Base-by-base conservation (phyloP, 129 eudicot species). In the Gnaphalium uliginosum region DNA sequence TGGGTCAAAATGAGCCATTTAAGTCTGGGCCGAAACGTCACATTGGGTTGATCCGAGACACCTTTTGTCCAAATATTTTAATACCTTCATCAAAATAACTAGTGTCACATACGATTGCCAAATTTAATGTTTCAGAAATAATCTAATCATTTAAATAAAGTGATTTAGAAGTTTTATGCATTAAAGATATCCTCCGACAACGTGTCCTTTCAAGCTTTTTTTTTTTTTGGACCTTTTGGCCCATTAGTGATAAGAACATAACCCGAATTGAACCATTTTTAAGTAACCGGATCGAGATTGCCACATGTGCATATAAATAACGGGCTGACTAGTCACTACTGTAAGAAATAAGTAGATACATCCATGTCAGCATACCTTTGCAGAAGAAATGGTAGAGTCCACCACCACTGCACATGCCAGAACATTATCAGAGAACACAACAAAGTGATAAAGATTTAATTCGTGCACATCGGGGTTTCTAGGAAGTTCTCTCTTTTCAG, bases 381-480 rank as follows among this genome's bases (percentile, higher is more conserved):
- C 90, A 63, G 83, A 66, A 59, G 96, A 84, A 81, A 91, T 64
- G 41, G 97, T 91, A 43, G 99, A 89, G 62, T 84, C 86, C 74
- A 91, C 97, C 83, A 95, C 99, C 60, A 85, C 99, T 13, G 94
- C 84, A 80, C 86, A 85, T 59, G 99, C 99, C 83, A 95, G 59
- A 76, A 95, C 79, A 83, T 95, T 95, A 85, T 95, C 95, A 27
- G 99, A 91, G 72, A 95, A 89, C 82, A 91, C 72, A 63, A 85
- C 96, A 75, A 83, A 84, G 81, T 94, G 99, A 78, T 74, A 77
- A 11, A 74, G 85, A 75, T 85, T 75, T 53, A 83, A 84, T 79
- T 83, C 79, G 6, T 81, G 85, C 62, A 89, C 66, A 60, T 87
- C 81, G 32, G 89, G 85, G 64, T 84, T 83, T 63, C 81, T 74